Evolutionary conservation across 75 land plant genomes (phyloP).

Genomic region (Pinus albicaulis): DNA sequence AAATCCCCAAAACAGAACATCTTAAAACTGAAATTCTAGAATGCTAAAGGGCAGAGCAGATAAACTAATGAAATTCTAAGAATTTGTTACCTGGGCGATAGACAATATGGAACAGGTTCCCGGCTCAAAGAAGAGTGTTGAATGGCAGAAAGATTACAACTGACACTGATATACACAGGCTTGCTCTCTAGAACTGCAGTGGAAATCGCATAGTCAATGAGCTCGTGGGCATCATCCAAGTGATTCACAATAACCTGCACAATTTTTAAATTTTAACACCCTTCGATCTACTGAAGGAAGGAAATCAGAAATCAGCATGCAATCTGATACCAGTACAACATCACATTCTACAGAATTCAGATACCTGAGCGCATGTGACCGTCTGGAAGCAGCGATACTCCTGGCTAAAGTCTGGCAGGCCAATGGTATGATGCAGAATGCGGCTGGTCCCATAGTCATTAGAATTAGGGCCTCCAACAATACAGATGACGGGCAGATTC

Average conservation of each 20-base stretch:
- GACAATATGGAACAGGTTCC: constrained; percentile 46
- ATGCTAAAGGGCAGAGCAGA: no score
- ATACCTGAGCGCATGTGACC: constrained; percentile 55
- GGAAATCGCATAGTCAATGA: constrained; percentile 48
- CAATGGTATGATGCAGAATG: constrained; percentile 53
- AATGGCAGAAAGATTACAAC: constrained; percentile 51
- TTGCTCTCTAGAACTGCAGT: constrained; percentile 52
- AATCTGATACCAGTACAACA: no score
- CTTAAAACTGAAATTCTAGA: neutral
- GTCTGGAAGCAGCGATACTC: constrained; percentile 58
- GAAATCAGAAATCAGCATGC: no score
- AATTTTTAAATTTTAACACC: no score
- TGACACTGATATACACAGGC: constrained; percentile 61
- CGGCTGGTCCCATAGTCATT: constrained; percentile 60
- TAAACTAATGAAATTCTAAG: neutral
- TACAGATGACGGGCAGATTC: constrained; percentile 48
- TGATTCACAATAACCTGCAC: constrained; percentile 23
- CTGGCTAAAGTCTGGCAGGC: constrained; percentile 51
- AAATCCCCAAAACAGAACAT: neutral
- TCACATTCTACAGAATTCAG: no score
- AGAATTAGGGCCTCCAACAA: constrained; percentile 53
- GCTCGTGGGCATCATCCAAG: constrained; percentile 61
- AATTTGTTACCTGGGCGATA: constrained; percentile 20
- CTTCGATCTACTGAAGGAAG: no score
- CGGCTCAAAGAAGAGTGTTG: constrained; percentile 41